A percentile compares a stretch with the other conserved stretches of the same genome.
Conservation (phyloP, 768 basidiomycete genomes). For the Mycena metata region DNA sequence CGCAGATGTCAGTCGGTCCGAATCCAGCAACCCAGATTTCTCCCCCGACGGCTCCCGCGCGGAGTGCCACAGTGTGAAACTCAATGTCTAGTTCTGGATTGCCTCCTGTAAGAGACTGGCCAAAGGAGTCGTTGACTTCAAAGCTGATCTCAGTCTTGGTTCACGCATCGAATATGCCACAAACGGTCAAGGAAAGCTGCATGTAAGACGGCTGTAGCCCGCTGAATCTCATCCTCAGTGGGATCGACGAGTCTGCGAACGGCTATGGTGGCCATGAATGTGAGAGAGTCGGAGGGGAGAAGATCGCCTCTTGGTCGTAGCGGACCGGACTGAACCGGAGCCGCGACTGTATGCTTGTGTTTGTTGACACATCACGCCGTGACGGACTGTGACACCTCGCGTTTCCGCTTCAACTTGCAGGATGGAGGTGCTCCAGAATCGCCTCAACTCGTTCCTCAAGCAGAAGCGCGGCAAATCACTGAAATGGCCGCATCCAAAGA, state of each 20-base stretch:
- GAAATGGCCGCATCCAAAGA: slow-evolving; percentile 85
- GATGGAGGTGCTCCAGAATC: slow-evolving; percentile 69
- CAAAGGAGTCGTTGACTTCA: slow-evolving; percentile 45
- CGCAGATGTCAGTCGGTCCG: slow-evolving; percentile 24
- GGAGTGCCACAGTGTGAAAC: slow-evolving; percentile 21
- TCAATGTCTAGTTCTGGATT: slow-evolving; percentile 11
- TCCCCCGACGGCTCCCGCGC: slow-evolving; percentile 26
- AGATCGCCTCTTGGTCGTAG: no score
- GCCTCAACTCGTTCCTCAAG: slow-evolving; percentile 79
- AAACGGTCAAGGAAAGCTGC: slow-evolving; percentile 14
- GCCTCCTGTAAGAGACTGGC: slow-evolving; percentile 46
- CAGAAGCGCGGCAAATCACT: slow-evolving; percentile 70
- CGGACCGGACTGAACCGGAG: no score
- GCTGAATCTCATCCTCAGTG: slow-evolving; percentile 22
- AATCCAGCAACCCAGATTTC: slow-evolving; percentile 37
- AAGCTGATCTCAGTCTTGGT: slow-evolving; percentile 1
- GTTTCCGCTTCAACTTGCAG: slow-evolving; percentile 28
- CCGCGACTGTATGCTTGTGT: not conserved
- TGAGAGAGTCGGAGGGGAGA: no score
- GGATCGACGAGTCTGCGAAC: slow-evolving; percentile 22
- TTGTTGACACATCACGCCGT: not conserved
- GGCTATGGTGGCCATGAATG: not conserved
- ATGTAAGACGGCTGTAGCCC: slow-evolving; percentile 8
- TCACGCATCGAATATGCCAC: not conserved
- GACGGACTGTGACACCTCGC: slow-evolving; percentile 5